Base-by-base conservation (phyloP, 192 early-diverging fungal genomes). In the Backusella psychrophila region DNA sequence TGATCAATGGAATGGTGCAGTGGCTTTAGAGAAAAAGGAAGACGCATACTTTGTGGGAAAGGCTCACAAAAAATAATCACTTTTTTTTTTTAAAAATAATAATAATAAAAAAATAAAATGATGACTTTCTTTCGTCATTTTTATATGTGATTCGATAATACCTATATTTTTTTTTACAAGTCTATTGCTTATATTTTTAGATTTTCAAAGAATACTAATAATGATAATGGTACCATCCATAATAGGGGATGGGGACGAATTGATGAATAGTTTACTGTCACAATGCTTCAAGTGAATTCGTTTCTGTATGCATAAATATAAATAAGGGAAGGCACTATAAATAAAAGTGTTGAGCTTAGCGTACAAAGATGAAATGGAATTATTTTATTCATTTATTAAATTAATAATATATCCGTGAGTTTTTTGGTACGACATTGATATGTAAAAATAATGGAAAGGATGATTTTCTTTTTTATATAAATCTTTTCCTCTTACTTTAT, bases 1-100 rank as follows among this genome's bases (percentile, higher is more conserved):
- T 67, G 81, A 86, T 69, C 86, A 95, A 82, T 94, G 94, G 89
- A 93, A 94, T 89, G 85, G 87, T 73, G 83, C 88, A 63, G 89
- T 91, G 68, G 82, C 88, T 38, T 85, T 97, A 75, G 80, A 89
- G 74, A 90, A 91, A 77, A 92, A 94, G 44, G 91, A 92, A 63
- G 93, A 90, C 35, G 91, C 90, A 76, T 93, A 91, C 77, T 89
- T 93, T 31, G 85, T 85, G 69, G 86, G 85, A 75, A 93, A 93
- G 86, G 93, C 90, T 66, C 35, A 21, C 11, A 52, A 49, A 49
- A n/a, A 49, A 49, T 49, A 44, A 44, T 44, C 12, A 17, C 0
- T 17, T 44, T 44, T 33, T 39, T 39, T 12, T 3, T 41, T 39
- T 39, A 39, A 39, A 7, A 39, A 39, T 39, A 11, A 7, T 41